These are phyloP conservation scores for Cyberlindnera euphorbiiphila DNA, from an alignment of 805 yeast genomes.

Conservation along the genomic window DNA sequence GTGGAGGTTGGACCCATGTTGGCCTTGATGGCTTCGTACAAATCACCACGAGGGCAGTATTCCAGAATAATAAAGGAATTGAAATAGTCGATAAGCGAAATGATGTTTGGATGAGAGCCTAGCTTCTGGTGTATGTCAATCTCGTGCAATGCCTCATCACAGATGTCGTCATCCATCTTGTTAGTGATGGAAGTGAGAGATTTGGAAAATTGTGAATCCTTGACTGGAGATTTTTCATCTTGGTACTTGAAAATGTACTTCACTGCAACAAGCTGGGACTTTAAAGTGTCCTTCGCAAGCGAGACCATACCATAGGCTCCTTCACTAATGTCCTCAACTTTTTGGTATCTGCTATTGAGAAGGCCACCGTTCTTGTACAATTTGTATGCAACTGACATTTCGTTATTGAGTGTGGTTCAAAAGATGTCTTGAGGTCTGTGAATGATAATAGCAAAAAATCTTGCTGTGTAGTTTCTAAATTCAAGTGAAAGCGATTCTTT, in stretches of 20 bases:
- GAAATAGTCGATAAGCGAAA: constrained; percentile 56
- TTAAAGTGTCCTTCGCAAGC: constrained; percentile 65
- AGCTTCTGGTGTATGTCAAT: constrained; percentile 60
- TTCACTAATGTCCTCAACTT: constrained; percentile 73
- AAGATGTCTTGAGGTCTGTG: no score
- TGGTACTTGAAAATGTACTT: constrained; percentile 72
- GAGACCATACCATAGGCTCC: constrained; percentile 94
- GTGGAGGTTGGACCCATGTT: constrained; percentile 53
- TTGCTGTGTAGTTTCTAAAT: no score
- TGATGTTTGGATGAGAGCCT: constrained; percentile 55
- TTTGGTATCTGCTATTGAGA: constrained; percentile 59
- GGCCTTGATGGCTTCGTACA: constrained; percentile 71
- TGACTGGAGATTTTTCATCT: constrained; percentile 31
- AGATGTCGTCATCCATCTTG: constrained; percentile 37
- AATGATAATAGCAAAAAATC: no score
- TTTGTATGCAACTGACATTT: constrained; percentile 29
- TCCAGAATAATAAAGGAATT: constrained; percentile 74
- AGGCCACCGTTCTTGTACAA: constrained; percentile 44
- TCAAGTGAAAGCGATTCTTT: no score
- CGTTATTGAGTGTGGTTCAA: no score
- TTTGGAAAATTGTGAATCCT: constrained; percentile 28
- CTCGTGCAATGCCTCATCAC: constrained; percentile 64
- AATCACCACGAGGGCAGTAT: constrained; percentile 83
- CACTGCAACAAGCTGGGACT: constrained; percentile 66
- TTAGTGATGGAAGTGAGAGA: constrained; percentile 28